These are phyloP conservation scores for Geum urbanum DNA, from an alignment of 306 rosid species.

Conservation along the genomic window DNA sequence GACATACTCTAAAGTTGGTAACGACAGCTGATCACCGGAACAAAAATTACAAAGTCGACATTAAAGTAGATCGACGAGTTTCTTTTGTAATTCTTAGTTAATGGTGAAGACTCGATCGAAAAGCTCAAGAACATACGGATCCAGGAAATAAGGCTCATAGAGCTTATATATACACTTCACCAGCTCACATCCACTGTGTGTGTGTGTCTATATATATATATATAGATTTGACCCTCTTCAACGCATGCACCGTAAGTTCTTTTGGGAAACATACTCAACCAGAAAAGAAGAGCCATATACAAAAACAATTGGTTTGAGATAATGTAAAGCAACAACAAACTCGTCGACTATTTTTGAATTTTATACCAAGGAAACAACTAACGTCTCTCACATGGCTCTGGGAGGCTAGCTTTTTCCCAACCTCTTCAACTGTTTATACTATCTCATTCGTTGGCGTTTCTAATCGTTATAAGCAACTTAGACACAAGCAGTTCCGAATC, in stretches of 20 bases:
- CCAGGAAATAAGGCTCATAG: too few relatives aligned
- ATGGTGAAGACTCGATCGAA: too few relatives aligned
- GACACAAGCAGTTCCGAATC: neutral
- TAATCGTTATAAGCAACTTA: neutral
- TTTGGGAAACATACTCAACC: neutral
- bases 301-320: neutral
- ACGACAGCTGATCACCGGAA: too few relatives aligned
- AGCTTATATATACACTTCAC: too few relatives aligned
- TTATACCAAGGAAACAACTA: neutral
- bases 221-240: too few relatives aligned
- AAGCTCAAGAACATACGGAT: too few relatives aligned
- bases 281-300: neutral
- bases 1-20: too few relatives aligned
- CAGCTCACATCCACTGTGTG: too few relatives aligned
- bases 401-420: neutral
- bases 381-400: neutral
- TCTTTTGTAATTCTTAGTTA: too few relatives aligned
- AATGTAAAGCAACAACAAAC: neutral
- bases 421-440: neutral
- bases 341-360: neutral
- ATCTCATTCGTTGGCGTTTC: neutral
- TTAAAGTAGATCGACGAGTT: too few relatives aligned
- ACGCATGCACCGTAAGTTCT: neutral
- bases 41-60: too few relatives aligned
- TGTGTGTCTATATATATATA: too few relatives aligned